phyloP scores from a whole-genome alignment of 495 filamentous ascomycete genomes.

The Podospora pseudocomata region DNA sequence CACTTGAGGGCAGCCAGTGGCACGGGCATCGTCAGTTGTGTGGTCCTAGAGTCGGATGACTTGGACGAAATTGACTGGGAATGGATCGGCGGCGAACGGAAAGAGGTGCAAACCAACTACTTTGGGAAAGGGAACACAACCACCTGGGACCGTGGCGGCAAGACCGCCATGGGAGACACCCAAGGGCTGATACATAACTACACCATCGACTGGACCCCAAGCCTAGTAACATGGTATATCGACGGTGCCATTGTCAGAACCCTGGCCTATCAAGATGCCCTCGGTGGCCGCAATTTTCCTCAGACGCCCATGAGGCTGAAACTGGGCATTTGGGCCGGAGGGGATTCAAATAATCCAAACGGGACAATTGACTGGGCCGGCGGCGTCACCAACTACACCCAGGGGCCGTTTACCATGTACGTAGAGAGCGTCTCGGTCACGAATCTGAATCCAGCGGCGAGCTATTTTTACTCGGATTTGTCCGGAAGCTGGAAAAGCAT shows the following conservation, averaged over 20 bases:
- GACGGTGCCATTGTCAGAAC: conserved; percentile 66
- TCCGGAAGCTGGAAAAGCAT: conserved; percentile 69
- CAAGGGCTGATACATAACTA: conserved; percentile 72
- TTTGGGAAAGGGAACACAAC: conserved; percentile 84
- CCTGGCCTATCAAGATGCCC: conserved; percentile 55
- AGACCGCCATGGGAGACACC: conserved; percentile 54
- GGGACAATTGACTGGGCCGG: conserved; percentile 87
- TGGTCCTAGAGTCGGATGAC: conserved; percentile 81
- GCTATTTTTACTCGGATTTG: conserved; percentile 66
- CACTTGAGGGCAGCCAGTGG: conserved; percentile 62
- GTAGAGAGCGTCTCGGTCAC: conserved; percentile 65
- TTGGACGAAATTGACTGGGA: conserved; percentile 94
- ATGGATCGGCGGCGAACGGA: conserved; percentile 60
- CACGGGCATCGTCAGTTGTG: conserved; percentile 68
- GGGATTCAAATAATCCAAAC: conserved; percentile 60
- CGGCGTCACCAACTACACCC: conserved; percentile 66
- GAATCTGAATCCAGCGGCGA: conserved; percentile 65
- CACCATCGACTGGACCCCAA: conserved; percentile 74
- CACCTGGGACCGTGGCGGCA: conserved; percentile 67
- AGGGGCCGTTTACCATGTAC: conserved; percentile 78
- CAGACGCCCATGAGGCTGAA: conserved; percentile 82
- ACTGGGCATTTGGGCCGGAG: conserved; percentile 78
- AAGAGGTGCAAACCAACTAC: conserved; percentile 81
- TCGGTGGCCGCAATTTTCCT: conserved; percentile 65
- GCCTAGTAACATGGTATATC: conserved; percentile 71